Evolutionary conservation across 495 filamentous ascomycete species (phyloP).

Genomic region (Penicillium ucsense): DNA sequence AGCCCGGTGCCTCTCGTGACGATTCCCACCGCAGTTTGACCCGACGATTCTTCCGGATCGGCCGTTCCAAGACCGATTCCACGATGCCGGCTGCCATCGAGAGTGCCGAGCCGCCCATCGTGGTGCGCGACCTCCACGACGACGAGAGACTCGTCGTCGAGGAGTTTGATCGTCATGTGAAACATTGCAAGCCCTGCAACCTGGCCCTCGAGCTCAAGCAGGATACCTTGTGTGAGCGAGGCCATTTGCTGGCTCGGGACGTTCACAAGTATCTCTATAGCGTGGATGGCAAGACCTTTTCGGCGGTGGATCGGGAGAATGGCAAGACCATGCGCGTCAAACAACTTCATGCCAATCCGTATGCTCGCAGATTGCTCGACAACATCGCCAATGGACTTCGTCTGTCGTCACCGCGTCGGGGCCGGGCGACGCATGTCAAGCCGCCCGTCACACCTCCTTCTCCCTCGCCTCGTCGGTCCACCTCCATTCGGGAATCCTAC

Average conservation of each 20-base stretch:
- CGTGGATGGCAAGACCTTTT: slow-evolving; percentile 37
- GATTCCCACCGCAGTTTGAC: slow-evolving; percentile 10
- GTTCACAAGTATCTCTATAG: slow-evolving; percentile 43
- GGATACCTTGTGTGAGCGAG: slow-evolving; percentile 39
- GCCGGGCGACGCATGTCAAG: slow-evolving; percentile 9
- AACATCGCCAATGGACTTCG: slow-evolving; percentile 40
- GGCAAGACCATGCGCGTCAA: slow-evolving; percentile 37
- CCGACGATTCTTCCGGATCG: slow-evolving; percentile 9
- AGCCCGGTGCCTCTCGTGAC: slow-evolving; percentile 9
- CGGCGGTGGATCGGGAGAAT: slow-evolving; percentile 36
- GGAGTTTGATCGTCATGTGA: slow-evolving; percentile 12
- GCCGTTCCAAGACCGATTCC: slow-evolving; percentile 10
- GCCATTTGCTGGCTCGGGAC: slow-evolving; percentile 34
- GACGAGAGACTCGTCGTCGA: slow-evolving; percentile 27
- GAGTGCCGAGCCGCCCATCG: slow-evolving; percentile 18
- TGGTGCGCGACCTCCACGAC: slow-evolving; percentile 32
- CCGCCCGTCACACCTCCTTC: slow-evolving; percentile 5
- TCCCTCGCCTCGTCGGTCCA: not conserved
- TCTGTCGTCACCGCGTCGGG: slow-evolving; percentile 13
- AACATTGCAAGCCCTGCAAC: slow-evolving; percentile 32
- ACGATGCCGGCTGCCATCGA: slow-evolving; percentile 26
- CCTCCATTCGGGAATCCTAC: slow-evolving; percentile 25
- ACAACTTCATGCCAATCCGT: slow-evolving; percentile 31
- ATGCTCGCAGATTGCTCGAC: slow-evolving; percentile 33
- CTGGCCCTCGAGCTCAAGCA: slow-evolving; percentile 25